Conservation (phyloP, 169 alveolate species). For the Amoebophrya sp. region DNA sequence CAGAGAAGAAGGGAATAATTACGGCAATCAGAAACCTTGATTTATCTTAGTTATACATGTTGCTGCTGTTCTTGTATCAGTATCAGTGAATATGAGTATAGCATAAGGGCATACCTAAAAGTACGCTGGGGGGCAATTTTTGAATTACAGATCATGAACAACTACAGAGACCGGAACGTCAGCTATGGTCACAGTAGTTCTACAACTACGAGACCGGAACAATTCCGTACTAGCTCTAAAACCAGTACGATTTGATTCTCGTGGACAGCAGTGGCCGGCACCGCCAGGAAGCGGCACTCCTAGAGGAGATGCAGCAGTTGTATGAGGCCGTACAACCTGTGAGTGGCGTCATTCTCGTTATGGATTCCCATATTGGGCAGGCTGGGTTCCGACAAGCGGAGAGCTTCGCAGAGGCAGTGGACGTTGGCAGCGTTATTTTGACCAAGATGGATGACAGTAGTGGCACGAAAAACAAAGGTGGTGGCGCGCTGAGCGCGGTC, state of each 20-base stretch:
- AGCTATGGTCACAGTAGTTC: no score
- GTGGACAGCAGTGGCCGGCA: constrained; percentile 98
- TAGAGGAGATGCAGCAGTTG: constrained; percentile 97
- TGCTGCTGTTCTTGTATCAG: no score
- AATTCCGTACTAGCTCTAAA: no score
- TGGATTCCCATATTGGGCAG: constrained; percentile 95
- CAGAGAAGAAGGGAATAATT: no score
- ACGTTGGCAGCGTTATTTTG: constrained; percentile 83
- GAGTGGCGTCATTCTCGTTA: constrained; percentile 73
- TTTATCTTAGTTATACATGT: no score
- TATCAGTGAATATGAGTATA: no score
- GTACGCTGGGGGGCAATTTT: no score
- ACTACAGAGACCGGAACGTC: no score
- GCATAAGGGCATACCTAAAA: no score
- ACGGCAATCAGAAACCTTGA: no score
- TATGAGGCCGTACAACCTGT: background rate
- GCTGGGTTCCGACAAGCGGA: constrained; percentile 94
- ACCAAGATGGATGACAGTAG: constrained; percentile 90
- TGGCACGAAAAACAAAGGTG: constrained; percentile 88
- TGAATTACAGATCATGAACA: no score
- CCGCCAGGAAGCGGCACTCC: constrained; percentile 91
- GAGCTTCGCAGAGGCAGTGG: constrained; percentile 83
- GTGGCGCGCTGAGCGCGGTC: constrained; percentile 97
- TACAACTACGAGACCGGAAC: no score
- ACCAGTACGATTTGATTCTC: constrained; percentile 70